Evolutionary conservation across 1,139 yeast species (phyloP).

Genomic region (Blastobotrys proliferans): DNA sequence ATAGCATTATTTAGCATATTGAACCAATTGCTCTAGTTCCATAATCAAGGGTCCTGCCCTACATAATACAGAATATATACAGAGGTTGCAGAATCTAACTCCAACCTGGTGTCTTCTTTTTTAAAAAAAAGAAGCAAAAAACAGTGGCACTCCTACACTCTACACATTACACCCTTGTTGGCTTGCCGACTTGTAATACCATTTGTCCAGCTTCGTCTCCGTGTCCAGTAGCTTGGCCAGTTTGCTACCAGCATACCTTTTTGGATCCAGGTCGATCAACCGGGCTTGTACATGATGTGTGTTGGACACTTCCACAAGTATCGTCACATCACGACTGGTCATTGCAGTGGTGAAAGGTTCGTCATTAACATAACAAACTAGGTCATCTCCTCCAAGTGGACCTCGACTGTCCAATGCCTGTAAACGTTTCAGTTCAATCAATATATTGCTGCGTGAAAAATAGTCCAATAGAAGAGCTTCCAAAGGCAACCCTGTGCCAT

Average conservation of each 20-base stretch:
- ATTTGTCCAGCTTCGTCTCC: background rate
- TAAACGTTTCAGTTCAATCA: slow-evolving; percentile 23
- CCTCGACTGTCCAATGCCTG: slow-evolving; percentile 30
- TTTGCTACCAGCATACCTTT: slow-evolving; percentile 19
- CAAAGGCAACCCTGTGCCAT: too few species aligned
- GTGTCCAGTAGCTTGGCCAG: background rate
- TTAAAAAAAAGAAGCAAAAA: too few species aligned
- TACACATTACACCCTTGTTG: too few species aligned
- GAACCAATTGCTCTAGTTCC: too few species aligned
- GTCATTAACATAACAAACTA: too few species aligned
- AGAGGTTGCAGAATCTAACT: too few species aligned
- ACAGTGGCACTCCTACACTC: too few species aligned
- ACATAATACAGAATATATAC: too few species aligned
- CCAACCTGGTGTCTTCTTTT: too few species aligned
- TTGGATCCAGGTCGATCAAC: slow-evolving; percentile 39
- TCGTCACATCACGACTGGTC: slow-evolving; percentile 39
- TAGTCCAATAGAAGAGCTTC: too few species aligned
- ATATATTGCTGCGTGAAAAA: slow-evolving; percentile 21
- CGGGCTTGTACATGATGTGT: slow-evolving; percentile 2
- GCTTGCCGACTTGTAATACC: background rate
- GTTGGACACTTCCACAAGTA: slow-evolving; percentile 26
- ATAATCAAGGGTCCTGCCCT: too few species aligned
- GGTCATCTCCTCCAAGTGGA: slow-evolving; percentile 19
- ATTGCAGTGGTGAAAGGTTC: slow-evolving; percentile 33
- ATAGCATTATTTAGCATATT: too few species aligned